Evolutionary conservation across 2,329 filamentous ascomycete genomes (phyloP), one percentile per base, ranked within the genome.

Genomic region (Paecilomyces fulvus): DNA sequence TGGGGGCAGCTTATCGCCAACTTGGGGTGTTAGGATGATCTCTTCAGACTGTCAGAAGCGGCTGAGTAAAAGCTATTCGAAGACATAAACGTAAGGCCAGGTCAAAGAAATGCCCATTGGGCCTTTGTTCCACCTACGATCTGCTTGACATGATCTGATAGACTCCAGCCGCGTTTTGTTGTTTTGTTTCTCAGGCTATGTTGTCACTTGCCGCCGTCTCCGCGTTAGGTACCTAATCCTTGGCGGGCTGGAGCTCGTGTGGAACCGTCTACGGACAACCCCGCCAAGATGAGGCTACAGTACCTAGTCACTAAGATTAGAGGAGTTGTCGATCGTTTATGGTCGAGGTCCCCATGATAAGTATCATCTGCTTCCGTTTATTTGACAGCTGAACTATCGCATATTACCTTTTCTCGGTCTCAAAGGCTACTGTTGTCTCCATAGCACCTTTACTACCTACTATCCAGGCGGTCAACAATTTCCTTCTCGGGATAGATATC

Each of bases 311-410:
- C n/a, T 21, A 43, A n/a, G n/a, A n/a, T n/a, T 12, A n/a, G 14
- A 37, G 12, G 2, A 14, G 33, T 37, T 4, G 12, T 37, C n/a
- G 33, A 14, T 37, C 11, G 33, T 28, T 28, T 28, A 37, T 9
- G n/a, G 17, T 43, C 14, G 37, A 43, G 9, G 10, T 6, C 37
- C 20, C 8, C 37, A 17, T 43, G 37, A 17, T 43, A 43, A 9
- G 10, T 14, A n/a, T 14, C 48, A n/a, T 23, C 10, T 28, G 3
- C 30, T 21, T 51, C 50, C 23, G 12, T 28, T 51, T n/a, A 30
- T 17, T 17, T 14, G 6, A 30, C 31, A 56, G 49, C 52, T 52
- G 52, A 23, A 51, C 56, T 49, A 52, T 43, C 11, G 55, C 21
- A 3, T 43, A 43, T 43, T 43, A 9, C 37, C 8, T 43, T 43